Percentiles rank a stretch among this genome's conserved stretches.
phyloP scores from a whole-genome alignment of 768 basidiomycete species.

The Galerina sulciceps region DNA sequence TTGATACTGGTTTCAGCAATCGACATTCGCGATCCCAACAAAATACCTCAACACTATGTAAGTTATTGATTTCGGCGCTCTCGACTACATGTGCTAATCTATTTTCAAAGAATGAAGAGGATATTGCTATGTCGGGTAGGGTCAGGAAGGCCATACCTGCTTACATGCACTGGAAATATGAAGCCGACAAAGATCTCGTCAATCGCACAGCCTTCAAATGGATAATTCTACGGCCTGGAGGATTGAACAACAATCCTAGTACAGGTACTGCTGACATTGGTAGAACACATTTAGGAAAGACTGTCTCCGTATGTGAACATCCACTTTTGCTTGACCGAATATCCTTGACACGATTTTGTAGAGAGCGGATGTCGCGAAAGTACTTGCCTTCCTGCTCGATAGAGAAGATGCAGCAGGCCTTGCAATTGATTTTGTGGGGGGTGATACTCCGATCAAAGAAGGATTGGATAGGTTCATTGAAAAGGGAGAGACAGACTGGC shows the following conservation, averaged over 20 bases:
- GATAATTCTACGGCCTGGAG: constrained; percentile 72
- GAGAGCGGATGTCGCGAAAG: constrained; percentile 63
- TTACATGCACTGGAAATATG: constrained; percentile 54
- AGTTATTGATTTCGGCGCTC: constrained; percentile 16
- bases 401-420: constrained; percentile 59
- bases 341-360: constrained; percentile 19
- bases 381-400: constrained; percentile 50
- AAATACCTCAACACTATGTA: constrained; percentile 57
- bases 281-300: constrained; percentile 48
- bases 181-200: constrained; percentile 51
- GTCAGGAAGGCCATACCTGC: constrained; percentile 47
- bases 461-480: constrained; percentile 55
- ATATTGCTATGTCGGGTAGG: constrained; percentile 44
- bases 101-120: constrained; percentile 45
- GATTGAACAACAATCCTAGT: constrained; percentile 52
- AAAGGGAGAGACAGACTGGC: constrained; percentile 49
- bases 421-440: constrained; percentile 63
- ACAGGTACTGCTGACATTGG: constrained; percentile 58
- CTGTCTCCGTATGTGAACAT: constrained; percentile 47
- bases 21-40: constrained; percentile 55
- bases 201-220: constrained; percentile 61
- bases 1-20: constrained; percentile 64
- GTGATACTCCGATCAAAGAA: constrained; percentile 47
- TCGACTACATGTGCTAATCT: not conserved
- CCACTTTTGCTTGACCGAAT: not conserved